Conservation (phyloP, 352 stramenopile genomes). For the Lagenidium sp. region DNA sequence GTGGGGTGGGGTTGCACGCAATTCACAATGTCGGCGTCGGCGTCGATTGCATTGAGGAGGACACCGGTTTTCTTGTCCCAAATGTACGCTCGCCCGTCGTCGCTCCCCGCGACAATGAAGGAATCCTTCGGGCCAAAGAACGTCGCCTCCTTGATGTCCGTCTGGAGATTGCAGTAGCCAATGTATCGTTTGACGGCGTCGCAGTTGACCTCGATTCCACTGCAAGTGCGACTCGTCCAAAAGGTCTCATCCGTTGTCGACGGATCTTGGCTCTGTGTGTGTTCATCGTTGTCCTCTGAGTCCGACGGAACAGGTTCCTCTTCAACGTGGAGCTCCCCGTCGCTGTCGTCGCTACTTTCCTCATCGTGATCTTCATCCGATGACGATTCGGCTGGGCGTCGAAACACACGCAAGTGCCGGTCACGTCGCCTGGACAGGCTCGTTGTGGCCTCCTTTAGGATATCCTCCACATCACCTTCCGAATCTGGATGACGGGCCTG, state of each 20-base stretch:
- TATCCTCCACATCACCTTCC: constrained; percentile 25
- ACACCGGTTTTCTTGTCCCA: constrained; percentile 77
- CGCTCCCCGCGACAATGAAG: constrained; percentile 81
- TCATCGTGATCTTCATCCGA: constrained; percentile 10
- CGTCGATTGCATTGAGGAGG: constrained; percentile 75
- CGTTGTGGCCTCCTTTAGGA: constrained; percentile 1
- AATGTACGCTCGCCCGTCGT: constrained; percentile 79
- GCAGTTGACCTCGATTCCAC: constrained; percentile 38
- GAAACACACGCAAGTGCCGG: constrained; percentile 6
- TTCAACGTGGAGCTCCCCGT: constrained; percentile 7
- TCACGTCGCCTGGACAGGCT: constrained; percentile 1
- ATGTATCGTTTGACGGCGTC: constrained; percentile 69
- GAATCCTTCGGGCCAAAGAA: constrained; percentile 85
- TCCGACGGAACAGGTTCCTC: constrained; percentile 6
- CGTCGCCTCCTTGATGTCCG: constrained; percentile 85
- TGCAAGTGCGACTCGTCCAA: constrained; percentile 35
- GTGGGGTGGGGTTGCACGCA: constrained; percentile 82
- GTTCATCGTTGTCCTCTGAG: constrained; percentile 9
- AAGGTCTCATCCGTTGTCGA: constrained; percentile 17
- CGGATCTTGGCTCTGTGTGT: neutral
- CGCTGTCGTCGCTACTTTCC: constrained; percentile 6
- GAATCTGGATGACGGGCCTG: constrained; percentile 33
- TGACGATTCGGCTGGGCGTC: constrained; percentile 1
- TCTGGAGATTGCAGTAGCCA: constrained; percentile 84
- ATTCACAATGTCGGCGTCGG: constrained; percentile 84